phyloP scores from a whole-genome alignment of 1,139 yeast species.

The Taphrina deformans region DNA sequence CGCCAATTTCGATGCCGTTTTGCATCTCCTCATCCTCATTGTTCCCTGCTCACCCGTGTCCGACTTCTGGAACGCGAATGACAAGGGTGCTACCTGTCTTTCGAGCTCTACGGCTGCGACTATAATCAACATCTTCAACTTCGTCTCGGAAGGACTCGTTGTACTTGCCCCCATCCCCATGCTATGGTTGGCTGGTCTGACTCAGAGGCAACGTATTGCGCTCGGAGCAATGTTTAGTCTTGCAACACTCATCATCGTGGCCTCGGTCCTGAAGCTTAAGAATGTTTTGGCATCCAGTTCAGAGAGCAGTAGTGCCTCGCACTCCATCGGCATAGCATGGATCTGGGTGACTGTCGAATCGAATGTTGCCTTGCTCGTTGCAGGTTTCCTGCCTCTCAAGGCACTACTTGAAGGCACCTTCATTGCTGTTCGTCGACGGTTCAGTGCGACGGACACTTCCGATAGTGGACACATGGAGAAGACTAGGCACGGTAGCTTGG shows the following conservation, averaged over 20 bases:
- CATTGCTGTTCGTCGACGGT: conserved; percentile 23
- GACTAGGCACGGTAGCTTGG: conserved; percentile 1
- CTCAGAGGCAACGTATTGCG: conserved; percentile 9
- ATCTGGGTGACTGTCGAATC: conserved; percentile 24
- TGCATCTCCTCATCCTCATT: conserved; percentile 17
- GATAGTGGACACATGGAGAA: neutral
- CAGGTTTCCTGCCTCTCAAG: conserved; percentile 26
- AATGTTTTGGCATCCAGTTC: conserved; percentile 5
- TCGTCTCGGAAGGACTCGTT: conserved; percentile 13
- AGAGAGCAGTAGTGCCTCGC: neutral
- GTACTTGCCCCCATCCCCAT: conserved; percentile 30
- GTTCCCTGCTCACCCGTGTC: conserved; percentile 24
- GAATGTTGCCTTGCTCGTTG: conserved; percentile 29
- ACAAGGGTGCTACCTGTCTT: neutral
- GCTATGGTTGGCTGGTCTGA: conserved; percentile 28
- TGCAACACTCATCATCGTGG: conserved; percentile 21
- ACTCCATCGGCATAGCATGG: conserved; percentile 18
- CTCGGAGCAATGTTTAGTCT: conserved; percentile 31
- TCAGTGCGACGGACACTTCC: conserved; percentile 7
- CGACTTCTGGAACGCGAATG: conserved; percentile 10
- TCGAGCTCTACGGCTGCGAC: neutral
- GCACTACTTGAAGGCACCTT: conserved; percentile 15
- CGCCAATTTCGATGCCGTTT: conserved; percentile 5
- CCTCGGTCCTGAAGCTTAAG: conserved; percentile 25
- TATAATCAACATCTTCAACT: conserved; percentile 23